Evolutionary conservation across 371 early-diverging fungal genomes (phyloP), one percentile per base, ranked within the genome.

Genomic region (Mucor velutinosus): DNA sequence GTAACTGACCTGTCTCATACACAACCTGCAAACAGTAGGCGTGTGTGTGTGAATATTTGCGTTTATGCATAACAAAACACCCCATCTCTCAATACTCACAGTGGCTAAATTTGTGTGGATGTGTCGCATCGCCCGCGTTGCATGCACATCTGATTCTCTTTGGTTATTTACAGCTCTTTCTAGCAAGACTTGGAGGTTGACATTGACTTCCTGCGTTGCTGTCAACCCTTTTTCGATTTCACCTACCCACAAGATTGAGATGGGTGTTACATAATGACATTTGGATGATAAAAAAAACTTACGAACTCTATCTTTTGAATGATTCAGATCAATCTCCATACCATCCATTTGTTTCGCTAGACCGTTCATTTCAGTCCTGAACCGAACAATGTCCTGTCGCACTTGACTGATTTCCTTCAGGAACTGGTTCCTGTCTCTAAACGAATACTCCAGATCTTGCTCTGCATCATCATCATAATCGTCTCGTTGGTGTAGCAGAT

Each of bases 151-250:
- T 3, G 82, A 75, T 68, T 86, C 82, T 66, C 83, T 89, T 65
- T 89, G 89, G 1, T 72, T 77, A 35, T 79, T 74, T 12, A 87
- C 75, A 11, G 89, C 85, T 51, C 72, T 84, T 49, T 89, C 87
- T 19, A 89, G 64, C 27, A 86, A 71, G 4, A 84, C 75, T 62
- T 88, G 88, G 35, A 89, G 71, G 62, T 88, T 86, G 45, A 88
- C 88, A 72, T 89, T 88, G 53, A 81, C 78, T 69, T 88, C 89
- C 74, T 87, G 86, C 5, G 88, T 89, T 35, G 78, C 66, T 6
- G 81, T 79, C 56, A 89, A 66, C 58, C 81, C 82, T 57, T 88
- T 81, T 32, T 81, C 81, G 25, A 81, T 81, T 60, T 78, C 74
- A 37, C 37, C 79, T 78, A 65, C 25, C 35, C 7, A 43, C 19